Percentiles rank a stretch among this genome's conserved stretches.
Conservation (phyloP, 2,329 filamentous ascomycete genomes). For the Falciphora oryzae region DNA sequence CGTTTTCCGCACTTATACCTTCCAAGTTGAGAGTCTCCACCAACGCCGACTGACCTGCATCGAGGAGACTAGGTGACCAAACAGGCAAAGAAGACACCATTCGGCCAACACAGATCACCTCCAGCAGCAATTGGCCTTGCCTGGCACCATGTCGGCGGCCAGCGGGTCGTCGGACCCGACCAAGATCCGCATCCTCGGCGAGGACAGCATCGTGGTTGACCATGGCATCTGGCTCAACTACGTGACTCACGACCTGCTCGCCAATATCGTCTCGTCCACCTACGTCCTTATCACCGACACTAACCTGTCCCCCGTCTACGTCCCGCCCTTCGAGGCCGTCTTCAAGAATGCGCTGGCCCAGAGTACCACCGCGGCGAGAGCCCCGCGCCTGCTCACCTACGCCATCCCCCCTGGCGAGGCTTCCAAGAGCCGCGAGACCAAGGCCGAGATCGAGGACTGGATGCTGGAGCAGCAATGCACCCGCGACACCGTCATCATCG, state of each 20-base stretch:
- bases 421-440: constrained; percentile 89
- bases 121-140: not conserved
- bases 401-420: constrained; percentile 85
- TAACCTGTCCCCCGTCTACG: constrained; percentile 77
- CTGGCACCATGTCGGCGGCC: constrained; percentile 16
- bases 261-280: constrained; percentile 74
- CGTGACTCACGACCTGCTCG: constrained; percentile 73
- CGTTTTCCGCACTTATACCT: not conserved
- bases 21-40: too few species aligned
- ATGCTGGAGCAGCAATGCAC: constrained; percentile 91
- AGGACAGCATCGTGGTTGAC: constrained; percentile 86
- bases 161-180: constrained; percentile 35
- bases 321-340: constrained; percentile 64
- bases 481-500: constrained; percentile 89
- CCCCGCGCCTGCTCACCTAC: constrained; percentile 73
- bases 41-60: not conserved
- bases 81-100: not conserved
- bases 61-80: not conserved
- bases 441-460: constrained; percentile 97
- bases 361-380: not conserved
- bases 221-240: constrained; percentile 84
- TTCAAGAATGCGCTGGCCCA: constrained; percentile 47
- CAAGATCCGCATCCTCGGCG: constrained; percentile 75
- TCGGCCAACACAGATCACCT: not conserved
- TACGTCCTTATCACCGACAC: constrained; percentile 97